Base-by-base conservation (phyloP, 2,329 filamentous ascomycete genomes). In the Sclerotinia spermophila region DNA sequence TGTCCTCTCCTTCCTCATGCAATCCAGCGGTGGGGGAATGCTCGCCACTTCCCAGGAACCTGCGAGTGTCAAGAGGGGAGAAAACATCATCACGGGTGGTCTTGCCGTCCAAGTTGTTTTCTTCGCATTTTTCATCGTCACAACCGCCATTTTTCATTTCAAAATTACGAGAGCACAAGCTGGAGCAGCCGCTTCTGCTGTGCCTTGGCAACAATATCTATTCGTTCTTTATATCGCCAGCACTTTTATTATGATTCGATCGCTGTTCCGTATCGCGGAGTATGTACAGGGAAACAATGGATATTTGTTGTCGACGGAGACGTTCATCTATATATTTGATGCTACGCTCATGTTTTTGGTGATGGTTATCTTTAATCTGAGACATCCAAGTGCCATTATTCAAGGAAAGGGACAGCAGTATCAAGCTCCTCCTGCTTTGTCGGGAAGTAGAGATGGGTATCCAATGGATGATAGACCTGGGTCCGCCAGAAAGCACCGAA, bases 61-160 rank as follows among this genome's bases (percentile, higher is more conserved):
- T 15, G 21, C 35, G 1, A 17, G 0, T 1, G 80, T 55, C 15
- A 45, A 76, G 3, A 71, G 73, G 0, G 83, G 82, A 17, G 76
- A 82, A 64, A 79, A 80, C 6, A 78, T 86, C 59, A 82, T 86
- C 21, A 78, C 85, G 30, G 81, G 75, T 8, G 85, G 85, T 17
- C 78, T 87, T 3, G 76, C 82, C 13, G 73, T 86, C 5, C 85
- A 87, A 72, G 80, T 87, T 5, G 21, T 84, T 11, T 83, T 85
- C 73, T 87, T 87, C 72, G 79, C 80, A n/a, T 79, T 86, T 69
- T 87, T 87, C 74, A 77, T 86, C 30, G 44, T 75, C 30, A 69
- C 72, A 15, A 45, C 72, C 17, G 53, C 19, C 1, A 40, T 74
- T 38, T 78, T 77, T 44, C 70, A 77, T 35, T 11, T 21, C 11